phyloP scores from a whole-genome alignment of 805 yeast genomes.

The Metschnikowia borealis region DNA sequence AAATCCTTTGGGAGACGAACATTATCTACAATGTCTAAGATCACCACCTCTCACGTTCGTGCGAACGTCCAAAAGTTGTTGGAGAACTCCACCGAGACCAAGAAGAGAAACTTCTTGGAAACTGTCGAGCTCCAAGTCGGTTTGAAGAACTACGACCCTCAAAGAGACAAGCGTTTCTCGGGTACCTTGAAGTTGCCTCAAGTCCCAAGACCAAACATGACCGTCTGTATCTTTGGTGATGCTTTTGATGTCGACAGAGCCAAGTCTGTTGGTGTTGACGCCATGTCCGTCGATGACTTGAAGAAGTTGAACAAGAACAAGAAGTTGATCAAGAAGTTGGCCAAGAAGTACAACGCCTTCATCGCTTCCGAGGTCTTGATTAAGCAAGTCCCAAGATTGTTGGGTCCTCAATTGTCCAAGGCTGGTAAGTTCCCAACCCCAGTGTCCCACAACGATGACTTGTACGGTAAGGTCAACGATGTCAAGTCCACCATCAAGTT shows the following conservation, averaged over 20 bases:
- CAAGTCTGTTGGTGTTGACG: constrained; percentile 97
- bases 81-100: constrained; percentile 86
- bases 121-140: constrained; percentile 99
- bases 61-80: constrained; percentile 91
- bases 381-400: constrained; percentile 99
- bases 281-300: constrained; percentile 99
- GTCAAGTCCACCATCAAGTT: constrained; percentile 99
- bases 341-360: constrained; percentile 99
- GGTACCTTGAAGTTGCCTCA: constrained; percentile 97
- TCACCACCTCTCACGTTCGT: constrained; percentile 90
- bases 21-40: constrained; percentile 66
- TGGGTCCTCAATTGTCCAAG: constrained; percentile 99
- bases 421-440: constrained; percentile 99
- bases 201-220: constrained; percentile 99
- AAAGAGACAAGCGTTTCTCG: constrained; percentile 99
- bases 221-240: constrained; percentile 99
- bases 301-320: constrained; percentile 99
- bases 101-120: constrained; percentile 99
- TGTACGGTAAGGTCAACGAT: constrained; percentile 91
- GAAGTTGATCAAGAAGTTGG: constrained; percentile 98
- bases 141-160: constrained; percentile 99
- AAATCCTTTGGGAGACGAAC: constrained; percentile 73
- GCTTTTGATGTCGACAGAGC: constrained; percentile 99
- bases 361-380: constrained; percentile 98
- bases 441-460: constrained; percentile 98